These are phyloP conservation scores for Allodekkera sacchari DNA, from an alignment of 805 yeast species.

Conservation along the genomic window DNA sequence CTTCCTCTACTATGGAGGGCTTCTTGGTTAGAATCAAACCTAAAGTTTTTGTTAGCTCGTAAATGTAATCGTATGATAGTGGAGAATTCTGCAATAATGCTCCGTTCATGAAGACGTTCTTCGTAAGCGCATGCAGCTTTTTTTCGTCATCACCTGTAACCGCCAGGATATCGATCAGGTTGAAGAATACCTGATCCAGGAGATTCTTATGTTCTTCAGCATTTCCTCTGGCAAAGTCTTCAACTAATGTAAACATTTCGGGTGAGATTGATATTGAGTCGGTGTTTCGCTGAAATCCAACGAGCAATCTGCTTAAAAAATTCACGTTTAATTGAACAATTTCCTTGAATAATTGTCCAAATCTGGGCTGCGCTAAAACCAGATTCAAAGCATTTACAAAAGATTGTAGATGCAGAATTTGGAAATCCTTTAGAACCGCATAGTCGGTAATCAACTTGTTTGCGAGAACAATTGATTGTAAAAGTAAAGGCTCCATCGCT, in stretches of 20 bases:
- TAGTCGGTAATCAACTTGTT: slow-evolving; percentile 9
- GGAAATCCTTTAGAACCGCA: background rate
- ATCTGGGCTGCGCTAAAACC: background rate
- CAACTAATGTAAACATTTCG: background rate
- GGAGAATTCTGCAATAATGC: slow-evolving; percentile 2
- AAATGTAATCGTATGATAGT: slow-evolving; percentile 11
- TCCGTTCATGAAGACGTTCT: background rate
- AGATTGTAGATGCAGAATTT: background rate
- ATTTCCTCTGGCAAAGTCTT: background rate
- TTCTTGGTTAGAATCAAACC: slow-evolving; percentile 10
- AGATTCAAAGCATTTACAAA: background rate
- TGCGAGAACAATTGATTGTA: slow-evolving; percentile 7
- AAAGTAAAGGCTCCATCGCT: slow-evolving; percentile 2
- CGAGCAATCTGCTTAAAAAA: slow-evolving; percentile 1
- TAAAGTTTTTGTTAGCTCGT: slow-evolving; percentile 12
- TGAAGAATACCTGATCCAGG: slow-evolving; percentile 4
- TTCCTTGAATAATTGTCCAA: slow-evolving; percentile 1
- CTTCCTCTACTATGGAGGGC: slow-evolving; percentile 1
- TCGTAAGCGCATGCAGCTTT: background rate
- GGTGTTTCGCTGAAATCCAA: background rate
- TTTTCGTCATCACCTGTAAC: background rate
- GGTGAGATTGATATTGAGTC: background rate
- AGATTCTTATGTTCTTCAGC: slow-evolving; percentile 2
- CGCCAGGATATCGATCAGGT: slow-evolving; percentile 3
- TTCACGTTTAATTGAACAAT: slow-evolving; percentile 2